Evolutionary conservation across 2,329 filamentous ascomycete genomes (phyloP), one percentile per base, ranked within the genome.

Genomic region (Alternaria hordeiaustralica): DNA sequence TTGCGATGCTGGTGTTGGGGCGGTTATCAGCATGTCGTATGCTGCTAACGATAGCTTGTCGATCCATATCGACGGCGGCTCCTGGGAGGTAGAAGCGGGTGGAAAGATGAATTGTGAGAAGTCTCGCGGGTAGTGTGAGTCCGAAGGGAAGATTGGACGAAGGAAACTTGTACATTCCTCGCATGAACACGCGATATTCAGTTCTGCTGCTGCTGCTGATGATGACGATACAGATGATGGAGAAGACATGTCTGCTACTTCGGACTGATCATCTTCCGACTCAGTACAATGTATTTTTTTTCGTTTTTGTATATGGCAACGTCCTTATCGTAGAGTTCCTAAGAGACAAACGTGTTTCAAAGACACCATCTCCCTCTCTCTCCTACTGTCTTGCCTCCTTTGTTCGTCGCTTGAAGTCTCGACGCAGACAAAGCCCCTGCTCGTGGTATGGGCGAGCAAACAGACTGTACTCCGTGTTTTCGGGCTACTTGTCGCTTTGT

Each of bases 121-220:
- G 36, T 55, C 41, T 53, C 20, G 53, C 9, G 30, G 23, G 26
- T 26, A 36, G 7, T 36, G 23, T 13, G 36, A 13, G 23, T 26
- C 21, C n/a, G 60, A 26, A 11, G 55, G 11, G 10, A 18, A 20
- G n/a, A 26, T 58, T 13, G 68, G 61, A n/a, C 30, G 59, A 8
- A 71, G 50, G 46, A 70, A 70, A 6, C 55, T 28, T 4, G 33
- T 58, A 59, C 66, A 71, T 43, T 69, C 56, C 18, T 30, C 43
- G 58, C 67, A 71, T 23, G 63, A 10, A 51, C 69, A 71, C 3
- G 60, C 61, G 12, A 71, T 66, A 28, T 65, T 69, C 4, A 65
- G 53, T 8, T 23, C n/a, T 36, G 20, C 12, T 36, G 28, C 12
- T 36, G 28, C 41, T 23, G 23, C 13, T 49, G 18, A 45, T 21